These are phyloP conservation scores for Musa schizocarpa DNA, from an alignment of 176 grass and related monocot genomes.

Conservation along the genomic window DNA sequence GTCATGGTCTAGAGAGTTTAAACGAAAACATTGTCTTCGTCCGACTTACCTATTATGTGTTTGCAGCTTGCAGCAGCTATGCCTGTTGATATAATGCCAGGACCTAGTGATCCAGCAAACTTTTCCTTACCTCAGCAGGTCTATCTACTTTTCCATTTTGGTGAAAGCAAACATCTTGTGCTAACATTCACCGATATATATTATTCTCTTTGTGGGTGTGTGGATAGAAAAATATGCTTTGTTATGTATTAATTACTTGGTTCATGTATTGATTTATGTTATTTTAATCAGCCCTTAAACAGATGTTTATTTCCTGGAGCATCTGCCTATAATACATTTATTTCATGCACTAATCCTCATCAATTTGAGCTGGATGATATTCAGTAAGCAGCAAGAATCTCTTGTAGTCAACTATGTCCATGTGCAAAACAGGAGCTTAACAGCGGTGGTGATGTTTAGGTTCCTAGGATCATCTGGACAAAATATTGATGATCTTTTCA, in stretches of 20 bases:
- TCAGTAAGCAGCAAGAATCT: conserved; percentile 35
- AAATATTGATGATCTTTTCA: conserved; percentile 85
- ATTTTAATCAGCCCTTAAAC: conserved; percentile 12
- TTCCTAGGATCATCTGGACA: conserved; percentile 95
- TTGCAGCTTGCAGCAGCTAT: conserved; percentile 72
- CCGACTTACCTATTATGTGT: conserved; percentile 10
- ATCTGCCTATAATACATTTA: conserved; percentile 44
- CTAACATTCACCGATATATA: no score
- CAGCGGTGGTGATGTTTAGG: conserved; percentile 30
- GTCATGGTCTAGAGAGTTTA: not conserved
- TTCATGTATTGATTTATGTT: conserved; percentile 2
- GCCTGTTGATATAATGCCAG: conserved; percentile 93
- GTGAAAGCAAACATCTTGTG: not conserved
- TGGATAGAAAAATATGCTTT: no score
- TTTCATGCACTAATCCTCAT: conserved; percentile 88
- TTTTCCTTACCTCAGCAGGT: conserved; percentile 97
- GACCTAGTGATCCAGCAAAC: conserved; percentile 80
- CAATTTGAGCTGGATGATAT: conserved; percentile 80
- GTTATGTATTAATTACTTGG: conserved; percentile 4
- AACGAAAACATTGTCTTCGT: not conserved
- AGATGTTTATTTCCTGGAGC: conserved; percentile 29
- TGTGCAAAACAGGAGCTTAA: conserved; percentile 7
- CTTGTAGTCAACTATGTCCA: not conserved
- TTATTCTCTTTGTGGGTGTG: no score
- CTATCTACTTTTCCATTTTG: conserved; percentile 1